phyloP scores from a whole-genome alignment of 495 filamentous ascomycete species.

The Penicillium roqueforti region DNA sequence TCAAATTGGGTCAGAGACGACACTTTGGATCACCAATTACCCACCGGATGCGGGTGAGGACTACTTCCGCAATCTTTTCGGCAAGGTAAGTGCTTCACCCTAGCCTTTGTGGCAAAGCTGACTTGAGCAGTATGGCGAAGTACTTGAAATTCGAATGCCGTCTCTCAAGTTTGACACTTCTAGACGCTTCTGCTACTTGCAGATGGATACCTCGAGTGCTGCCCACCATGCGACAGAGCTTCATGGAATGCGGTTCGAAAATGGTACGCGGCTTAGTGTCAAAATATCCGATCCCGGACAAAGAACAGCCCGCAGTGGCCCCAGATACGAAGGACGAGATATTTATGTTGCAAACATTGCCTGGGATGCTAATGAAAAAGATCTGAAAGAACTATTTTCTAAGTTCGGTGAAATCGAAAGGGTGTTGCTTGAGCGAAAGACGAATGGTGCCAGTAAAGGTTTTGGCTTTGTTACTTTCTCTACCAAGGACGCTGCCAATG shows the following conservation, averaged over 20 bases:
- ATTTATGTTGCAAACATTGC: conserved; percentile 76
- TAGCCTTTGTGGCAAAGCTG: background rate
- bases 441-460: conserved; percentile 64
- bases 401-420: conserved; percentile 71
- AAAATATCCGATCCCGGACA: conserved; percentile 79
- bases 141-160: conserved; percentile 83
- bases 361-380: conserved; percentile 58
- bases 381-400: conserved; percentile 64
- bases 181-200: conserved; percentile 90
- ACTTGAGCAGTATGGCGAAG: conserved; percentile 61
- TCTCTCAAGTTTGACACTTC: conserved; percentile 83
- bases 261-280: conserved; percentile 60
- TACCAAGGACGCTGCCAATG: conserved; percentile 65
- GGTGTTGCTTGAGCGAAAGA: conserved; percentile 60
- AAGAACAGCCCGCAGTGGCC: conserved; percentile 76
- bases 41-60: conserved; percentile 78
- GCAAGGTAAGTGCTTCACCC: conserved; percentile 38
- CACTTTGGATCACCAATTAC: conserved; percentile 88
- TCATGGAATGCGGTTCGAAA: conserved; percentile 63
- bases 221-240: conserved; percentile 65
- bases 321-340: conserved; percentile 79
- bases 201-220: conserved; percentile 63
- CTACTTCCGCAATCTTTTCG: conserved; percentile 73
- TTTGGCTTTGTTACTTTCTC: conserved; percentile 74
- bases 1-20: conserved; percentile 65